These are phyloP conservation scores for Pseudogymnoascus sp. DNA, from an alignment of 2,329 filamentous ascomycete genomes.

Conservation along the genomic window DNA sequence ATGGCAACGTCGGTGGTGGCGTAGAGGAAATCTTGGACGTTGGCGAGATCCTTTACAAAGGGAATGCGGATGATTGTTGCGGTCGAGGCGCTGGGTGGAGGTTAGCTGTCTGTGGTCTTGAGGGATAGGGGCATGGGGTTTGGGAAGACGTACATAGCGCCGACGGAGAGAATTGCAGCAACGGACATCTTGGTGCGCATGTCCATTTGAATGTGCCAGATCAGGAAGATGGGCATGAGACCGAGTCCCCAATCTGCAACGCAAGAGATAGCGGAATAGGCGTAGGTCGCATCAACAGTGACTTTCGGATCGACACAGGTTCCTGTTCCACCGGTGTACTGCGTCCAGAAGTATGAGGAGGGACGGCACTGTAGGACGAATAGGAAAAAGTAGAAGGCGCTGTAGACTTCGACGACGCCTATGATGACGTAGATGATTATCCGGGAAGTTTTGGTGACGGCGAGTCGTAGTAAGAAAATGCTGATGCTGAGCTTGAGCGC, in stretches of 20 bases:
- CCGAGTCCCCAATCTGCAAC: slow-evolving; percentile 35
- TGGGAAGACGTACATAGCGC: slow-evolving; percentile 31
- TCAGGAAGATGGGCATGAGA: slow-evolving; percentile 34
- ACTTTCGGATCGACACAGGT: slow-evolving; percentile 28
- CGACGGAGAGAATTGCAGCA: slow-evolving; percentile 25
- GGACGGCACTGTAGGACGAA: slow-evolving; percentile 34
- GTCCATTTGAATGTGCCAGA: slow-evolving; percentile 37
- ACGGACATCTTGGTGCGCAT: slow-evolving; percentile 32
- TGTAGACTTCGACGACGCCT: slow-evolving; percentile 28
- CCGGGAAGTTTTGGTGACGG: slow-evolving; percentile 25
- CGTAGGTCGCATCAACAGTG: slow-evolving; percentile 30
- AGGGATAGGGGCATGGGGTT: background rate
- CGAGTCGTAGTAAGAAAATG: slow-evolving; percentile 35
- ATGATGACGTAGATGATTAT: slow-evolving; percentile 30
- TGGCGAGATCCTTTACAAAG: slow-evolving; percentile 32
- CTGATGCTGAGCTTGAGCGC: slow-evolving; percentile 34
- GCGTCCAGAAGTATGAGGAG: slow-evolving; percentile 33
- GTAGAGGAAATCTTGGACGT: slow-evolving; percentile 34
- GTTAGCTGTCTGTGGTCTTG: slow-evolving; percentile 8
- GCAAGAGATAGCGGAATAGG: slow-evolving; percentile 34
- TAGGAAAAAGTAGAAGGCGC: slow-evolving; percentile 32
- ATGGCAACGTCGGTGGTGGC: slow-evolving; percentile 36
- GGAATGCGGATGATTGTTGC: slow-evolving; percentile 38
- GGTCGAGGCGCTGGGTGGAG: slow-evolving; percentile 29
- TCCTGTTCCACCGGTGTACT: slow-evolving; percentile 28